These are phyloP conservation scores for Rhodotorula mucilaginosa DNA, from an alignment of 1,284 basidiomycete species.

Conservation along the genomic window DNA sequence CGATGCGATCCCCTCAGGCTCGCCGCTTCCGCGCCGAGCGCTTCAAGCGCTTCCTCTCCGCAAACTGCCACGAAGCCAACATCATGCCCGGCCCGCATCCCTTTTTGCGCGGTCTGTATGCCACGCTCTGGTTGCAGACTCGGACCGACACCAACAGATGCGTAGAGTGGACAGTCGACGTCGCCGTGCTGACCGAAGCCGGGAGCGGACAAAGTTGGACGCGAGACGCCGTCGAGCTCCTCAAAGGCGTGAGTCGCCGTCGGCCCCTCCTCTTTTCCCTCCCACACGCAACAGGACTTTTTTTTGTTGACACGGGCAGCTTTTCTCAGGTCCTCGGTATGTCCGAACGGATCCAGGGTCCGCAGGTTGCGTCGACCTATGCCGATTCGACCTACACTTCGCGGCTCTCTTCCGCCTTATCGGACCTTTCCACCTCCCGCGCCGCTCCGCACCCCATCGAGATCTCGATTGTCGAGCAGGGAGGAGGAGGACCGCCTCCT, in stretches of 20 bases:
- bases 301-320: neutral
- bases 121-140: constrained; percentile 33
- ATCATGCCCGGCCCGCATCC: constrained; percentile 28
- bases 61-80: constrained; percentile 18
- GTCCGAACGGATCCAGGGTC: constrained; percentile 18
- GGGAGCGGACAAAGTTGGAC: constrained; percentile 35
- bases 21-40: constrained; percentile 2
- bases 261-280: neutral
- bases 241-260: constrained; percentile 35
- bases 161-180: constrained; percentile 42
- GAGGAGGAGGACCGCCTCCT: neutral
- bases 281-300: neutral
- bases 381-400: constrained; percentile 16
- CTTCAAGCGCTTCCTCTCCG: constrained; percentile 19
- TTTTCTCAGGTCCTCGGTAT: constrained; percentile 27
- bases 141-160: constrained; percentile 30
- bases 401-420: neutral
- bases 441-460: neutral
- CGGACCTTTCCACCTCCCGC: too few species aligned
- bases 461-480: neutral
- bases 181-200: constrained; percentile 40
- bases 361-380: neutral
- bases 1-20: constrained; percentile 13
- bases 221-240: constrained; percentile 33
- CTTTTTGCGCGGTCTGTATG: constrained; percentile 38